Percentiles rank a stretch among this genome's conserved stretches.
phyloP scores from a whole-genome alignment of 2,329 filamentous ascomycete genomes.

The Ascochyta rabiei region DNA sequence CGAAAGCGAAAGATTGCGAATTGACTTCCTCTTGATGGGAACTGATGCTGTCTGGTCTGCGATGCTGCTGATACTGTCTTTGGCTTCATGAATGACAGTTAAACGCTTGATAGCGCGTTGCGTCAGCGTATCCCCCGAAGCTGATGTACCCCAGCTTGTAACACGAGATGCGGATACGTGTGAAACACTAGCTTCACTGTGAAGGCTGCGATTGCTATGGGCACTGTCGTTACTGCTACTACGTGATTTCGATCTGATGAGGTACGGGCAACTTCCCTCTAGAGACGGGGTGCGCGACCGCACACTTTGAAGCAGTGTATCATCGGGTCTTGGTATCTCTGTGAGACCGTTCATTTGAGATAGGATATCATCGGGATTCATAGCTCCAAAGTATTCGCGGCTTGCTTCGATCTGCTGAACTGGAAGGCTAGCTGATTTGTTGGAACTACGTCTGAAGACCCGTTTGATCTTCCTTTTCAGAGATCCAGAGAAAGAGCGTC shows the following conservation, averaged over 20 bases:
- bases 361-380: conserved; percentile 13
- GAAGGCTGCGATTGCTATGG: conserved; percentile 35
- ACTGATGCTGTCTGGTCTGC: conserved; percentile 19
- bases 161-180: conserved; percentile 61
- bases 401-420: conserved; percentile 61
- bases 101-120: conserved; percentile 62
- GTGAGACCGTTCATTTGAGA: conserved; percentile 39
- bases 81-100: conserved; percentile 67
- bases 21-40: conserved; percentile 23
- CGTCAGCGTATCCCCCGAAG: conserved; percentile 60
- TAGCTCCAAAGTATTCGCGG: conserved; percentile 45
- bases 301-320: conserved; percentile 54
- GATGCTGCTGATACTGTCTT: conserved; percentile 43
- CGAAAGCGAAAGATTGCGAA: conserved; percentile 27
- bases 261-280: conserved; percentile 20
- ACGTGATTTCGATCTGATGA: conserved; percentile 26
- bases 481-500: conserved; percentile 66
- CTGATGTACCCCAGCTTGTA: conserved; percentile 75
- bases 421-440: conserved; percentile 47
- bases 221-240: conserved; percentile 32
- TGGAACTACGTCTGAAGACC: conserved; percentile 57
- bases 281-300: conserved; percentile 34
- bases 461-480: conserved; percentile 67
- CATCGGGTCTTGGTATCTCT: conserved; percentile 47
- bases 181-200: conserved; percentile 54